Base-by-base conservation (phyloP, 2,329 filamentous ascomycete genomes). In the Trichoderma hamatum region DNA sequence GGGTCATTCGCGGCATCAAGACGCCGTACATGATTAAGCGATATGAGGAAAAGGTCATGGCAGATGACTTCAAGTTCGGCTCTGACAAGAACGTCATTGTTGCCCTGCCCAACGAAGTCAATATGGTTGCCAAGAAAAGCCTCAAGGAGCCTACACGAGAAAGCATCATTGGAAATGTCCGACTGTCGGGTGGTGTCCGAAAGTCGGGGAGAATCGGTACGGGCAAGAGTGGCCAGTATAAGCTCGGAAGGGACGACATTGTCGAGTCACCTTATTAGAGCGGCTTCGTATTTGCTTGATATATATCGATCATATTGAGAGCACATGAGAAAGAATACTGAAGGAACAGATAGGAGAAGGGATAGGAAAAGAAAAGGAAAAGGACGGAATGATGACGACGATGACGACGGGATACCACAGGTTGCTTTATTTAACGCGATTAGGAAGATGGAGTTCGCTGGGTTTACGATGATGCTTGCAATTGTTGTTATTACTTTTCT, bases 21-120 rank as follows among this genome's bases (percentile, higher is more conserved):
- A 92, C 96, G 70, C 91, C 95, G 0, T 99, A 99, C 82, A 92
- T 90, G 74, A 98, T 99, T 85, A 97, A 98, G 85, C 91, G 96
- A 19, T 99, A 99, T 78, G 87, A 89, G 0, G 96, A 99, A 76
- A 92, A 97, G 72, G 94, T 99, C 77, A 97, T 96, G 85, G 96
- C 96, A 4, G 96, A 99, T 79, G 97, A 99, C 79, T 99, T 99
- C 89, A 94, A 96, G 76, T 99, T 94, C 76, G 95, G 95, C 58
- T 94, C 91, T 5, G 96, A 99, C 80, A 97, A 97, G 87, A 97
- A 97, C 76, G 93, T 99, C 75, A 97, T 99, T 76, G 95, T 99
- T 43, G 96, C 96, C 0, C 83, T 99, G 72, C 94, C 96, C 2
- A 97, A 99, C 77, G 94, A 98, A 79, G 96, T 99, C 73, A 96